Percentiles rank a stretch among this genome's conserved stretches.
phyloP scores from a whole-genome alignment of 805 yeast species.

The Metschnikowia santaceciliae region DNA sequence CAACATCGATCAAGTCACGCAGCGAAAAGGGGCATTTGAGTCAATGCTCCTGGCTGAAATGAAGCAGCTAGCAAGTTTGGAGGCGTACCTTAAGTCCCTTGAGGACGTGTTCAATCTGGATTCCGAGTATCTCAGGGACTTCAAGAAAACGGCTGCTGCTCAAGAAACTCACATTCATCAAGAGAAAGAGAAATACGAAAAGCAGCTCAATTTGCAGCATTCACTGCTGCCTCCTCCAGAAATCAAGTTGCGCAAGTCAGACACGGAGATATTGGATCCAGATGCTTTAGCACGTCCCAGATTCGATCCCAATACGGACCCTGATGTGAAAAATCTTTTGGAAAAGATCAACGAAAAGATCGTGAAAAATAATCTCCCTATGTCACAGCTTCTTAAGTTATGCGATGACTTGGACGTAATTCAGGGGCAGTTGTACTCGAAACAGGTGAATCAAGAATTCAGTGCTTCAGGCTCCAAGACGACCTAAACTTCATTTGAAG shows the following conservation, averaged over 20 bases:
- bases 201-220: slow-evolving; percentile 7
- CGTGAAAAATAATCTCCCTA: background rate
- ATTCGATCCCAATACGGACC: slow-evolving; percentile 16
- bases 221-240: background rate
- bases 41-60: slow-evolving; percentile 39
- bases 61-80: slow-evolving; percentile 33
- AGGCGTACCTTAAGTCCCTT: slow-evolving; percentile 22
- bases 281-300: background rate
- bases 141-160: slow-evolving; percentile 15
- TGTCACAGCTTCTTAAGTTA: slow-evolving; percentile 6
- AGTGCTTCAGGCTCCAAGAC: background rate
- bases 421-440: slow-evolving; percentile 9
- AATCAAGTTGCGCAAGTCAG: background rate
- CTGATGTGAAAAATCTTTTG: slow-evolving; percentile 6
- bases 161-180: slow-evolving; percentile 6
- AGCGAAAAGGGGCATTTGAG: slow-evolving; percentile 19
- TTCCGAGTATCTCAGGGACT: slow-evolving; percentile 28
- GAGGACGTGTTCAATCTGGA: slow-evolving; percentile 29
- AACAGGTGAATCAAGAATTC: background rate
- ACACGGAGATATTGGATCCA: background rate
- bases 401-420: slow-evolving; percentile 14
- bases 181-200: slow-evolving; percentile 4
- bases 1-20: slow-evolving; percentile 14
- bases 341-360: background rate
- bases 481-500: background rate